Percentiles rank a stretch among this genome's conserved stretches.
phyloP scores from a whole-genome alignment of 2,329 filamentous ascomycete genomes.

The Thielaviopsis euricoi region DNA sequence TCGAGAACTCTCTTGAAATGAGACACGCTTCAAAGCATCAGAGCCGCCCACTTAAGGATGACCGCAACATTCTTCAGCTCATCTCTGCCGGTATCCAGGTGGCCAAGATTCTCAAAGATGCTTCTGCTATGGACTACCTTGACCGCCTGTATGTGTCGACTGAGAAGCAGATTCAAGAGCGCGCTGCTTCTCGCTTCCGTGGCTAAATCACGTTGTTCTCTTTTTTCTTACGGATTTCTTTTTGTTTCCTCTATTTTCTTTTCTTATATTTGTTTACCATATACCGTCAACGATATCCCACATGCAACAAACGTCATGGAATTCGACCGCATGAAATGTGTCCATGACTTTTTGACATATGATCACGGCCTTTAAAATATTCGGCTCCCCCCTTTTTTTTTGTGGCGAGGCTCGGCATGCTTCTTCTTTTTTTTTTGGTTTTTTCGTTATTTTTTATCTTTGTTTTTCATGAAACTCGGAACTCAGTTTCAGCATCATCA shows the following conservation, averaged over 20 bases:
- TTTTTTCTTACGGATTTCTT: background rate
- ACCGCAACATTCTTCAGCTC: slow-evolving; percentile 73
- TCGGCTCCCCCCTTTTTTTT: background rate
- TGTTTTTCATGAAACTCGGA: background rate
- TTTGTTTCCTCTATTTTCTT: background rate
- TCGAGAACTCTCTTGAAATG: slow-evolving; percentile 83
- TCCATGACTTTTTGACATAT: background rate
- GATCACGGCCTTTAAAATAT: background rate
- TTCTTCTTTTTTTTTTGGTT: background rate
- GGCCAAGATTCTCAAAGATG: slow-evolving; percentile 73
- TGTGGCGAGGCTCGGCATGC: background rate
- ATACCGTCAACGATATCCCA: background rate
- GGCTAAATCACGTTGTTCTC: slow-evolving; percentile 14
- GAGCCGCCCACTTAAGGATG: slow-evolving; percentile 69
- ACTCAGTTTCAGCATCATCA: background rate
- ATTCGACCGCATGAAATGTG: background rate
- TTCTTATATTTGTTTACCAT: background rate
- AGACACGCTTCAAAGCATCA: slow-evolving; percentile 72
- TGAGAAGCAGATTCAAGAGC: slow-evolving; percentile 60
- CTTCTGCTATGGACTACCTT: slow-evolving; percentile 65
- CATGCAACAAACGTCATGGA: background rate
- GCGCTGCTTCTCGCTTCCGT: slow-evolving; percentile 29
- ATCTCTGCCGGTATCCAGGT: slow-evolving; percentile 79
- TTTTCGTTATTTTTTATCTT: slow-evolving; percentile 3
- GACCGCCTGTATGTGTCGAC: slow-evolving; percentile 70